Evolutionary conservation across 257 asterid genomes (phyloP).

Genomic region (Cinchona pubescens): DNA sequence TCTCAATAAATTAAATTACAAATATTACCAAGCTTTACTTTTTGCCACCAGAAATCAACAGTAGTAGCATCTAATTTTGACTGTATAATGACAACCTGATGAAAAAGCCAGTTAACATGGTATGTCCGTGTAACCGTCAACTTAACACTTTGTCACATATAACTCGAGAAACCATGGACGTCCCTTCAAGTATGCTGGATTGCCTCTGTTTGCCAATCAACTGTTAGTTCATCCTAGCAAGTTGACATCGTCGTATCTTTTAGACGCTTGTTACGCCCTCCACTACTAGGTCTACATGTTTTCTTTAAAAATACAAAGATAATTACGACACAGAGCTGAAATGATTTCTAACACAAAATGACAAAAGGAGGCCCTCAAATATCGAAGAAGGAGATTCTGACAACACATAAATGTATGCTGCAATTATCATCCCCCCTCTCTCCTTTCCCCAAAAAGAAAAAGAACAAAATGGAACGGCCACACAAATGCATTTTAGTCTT

Average conservation of each 20-base stretch:
- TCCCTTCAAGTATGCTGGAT: background rate
- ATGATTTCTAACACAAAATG: background rate
- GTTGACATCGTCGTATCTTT: slow-evolving; percentile 28
- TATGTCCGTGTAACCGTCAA: too few relatives aligned
- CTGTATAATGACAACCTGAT: background rate
- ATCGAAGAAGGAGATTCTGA: background rate
- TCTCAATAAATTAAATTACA: background rate
- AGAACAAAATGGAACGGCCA: background rate
- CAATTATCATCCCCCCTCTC: background rate
- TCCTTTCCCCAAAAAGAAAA: background rate
- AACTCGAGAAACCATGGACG: background rate
- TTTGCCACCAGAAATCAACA: background rate
- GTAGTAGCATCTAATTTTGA: background rate
- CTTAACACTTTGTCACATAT: background rate
- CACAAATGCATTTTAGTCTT: background rate
- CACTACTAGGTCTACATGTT: slow-evolving; percentile 64
- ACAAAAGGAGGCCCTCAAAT: background rate
- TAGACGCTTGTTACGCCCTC: slow-evolving; percentile 57
- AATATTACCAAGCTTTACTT: background rate
- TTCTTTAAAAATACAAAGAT: too few relatives aligned
- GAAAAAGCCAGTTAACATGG: background rate
- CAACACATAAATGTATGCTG: background rate
- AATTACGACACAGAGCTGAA: background rate
- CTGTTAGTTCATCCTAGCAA: background rate
- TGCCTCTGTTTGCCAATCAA: background rate